Base-by-base conservation (phyloP, 176 grass and related monocot species). In the Triticum turgidum region DNA sequence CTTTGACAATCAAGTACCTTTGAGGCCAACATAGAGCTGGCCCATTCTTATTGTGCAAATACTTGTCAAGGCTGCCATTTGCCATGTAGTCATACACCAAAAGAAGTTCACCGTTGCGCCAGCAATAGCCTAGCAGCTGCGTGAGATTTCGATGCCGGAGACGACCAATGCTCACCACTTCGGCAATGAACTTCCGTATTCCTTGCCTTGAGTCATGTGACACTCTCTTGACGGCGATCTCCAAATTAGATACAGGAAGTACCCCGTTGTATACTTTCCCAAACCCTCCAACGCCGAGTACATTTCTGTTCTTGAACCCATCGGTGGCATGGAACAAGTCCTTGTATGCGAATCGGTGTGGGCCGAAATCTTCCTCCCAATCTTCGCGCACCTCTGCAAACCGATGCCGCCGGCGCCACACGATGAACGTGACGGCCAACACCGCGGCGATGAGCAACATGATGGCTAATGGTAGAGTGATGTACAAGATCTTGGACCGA, bases 321-420 rank as follows among this genome's bases (percentile, higher is more conserved):
- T 79, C 38, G 10, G 90, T 92, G 4, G 86, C 90, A 2, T 33
- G 54, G 24, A 79, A 89, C 32, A 92, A 1, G 3, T 92, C 90
- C 13, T 86, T 89, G 74, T 87, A 92, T 0, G 83, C 25, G 45
- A 92, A 92, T 1, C 87, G 66, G 4, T 89, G 84, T 3, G 90
- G 90, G 2, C 90, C 83, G 24, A 89, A 92, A 58, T 83, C 74
- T 3, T 79, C 42, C 75, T 87, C 87, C 87, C 87, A 89, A 3
- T 92, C 84, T 62, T 92, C 91, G 0, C 62, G 59, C 29, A 87
- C 59, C 80, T 92, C 87, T 7, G 83, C 84, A 34, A 44, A 89
- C 7, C 76, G 76, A 7, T 20, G 67, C 6, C 80, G 67, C 6
- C 80, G 59, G 0, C 75, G 32, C 70, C 71, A 14, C 2, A 80